Evolutionary conservation across 768 basidiomycete species (phyloP), one percentile per base, ranked within the genome.

Genomic region (Phaffia tasmanica): DNA sequence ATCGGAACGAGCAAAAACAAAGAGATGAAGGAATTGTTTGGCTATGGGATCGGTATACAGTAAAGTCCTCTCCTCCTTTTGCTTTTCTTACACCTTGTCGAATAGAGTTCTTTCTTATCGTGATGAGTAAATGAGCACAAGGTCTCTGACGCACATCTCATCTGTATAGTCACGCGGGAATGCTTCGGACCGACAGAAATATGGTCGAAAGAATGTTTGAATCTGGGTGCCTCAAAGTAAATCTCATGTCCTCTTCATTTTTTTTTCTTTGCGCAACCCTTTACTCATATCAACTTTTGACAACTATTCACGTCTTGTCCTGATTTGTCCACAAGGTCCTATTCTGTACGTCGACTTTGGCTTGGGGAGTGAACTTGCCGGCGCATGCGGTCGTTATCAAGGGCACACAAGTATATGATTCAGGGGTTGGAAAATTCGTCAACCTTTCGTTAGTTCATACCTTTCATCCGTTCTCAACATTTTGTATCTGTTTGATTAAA

Each of bases 301-400:
- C 8, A 1, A 30, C 18, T 35, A 15, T 51, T 21, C 23, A 21
- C 54, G 29, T 42, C 8, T 5, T 8, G 27, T 5, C 55, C 35
- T 58, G 35, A 25, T 42, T 48, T 42, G 7, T 49, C 51, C 50
- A 30, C 27, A 72, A 95, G 93, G 93, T 99, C 60, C 80, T 99
- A 21, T 95, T 90, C 76, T 99, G 95, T 79, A 99, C 95, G 1
- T 90, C 95, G 6, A 99, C 95, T 2, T 81, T 99, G 53, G 95
- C 95, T 5, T 99, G 95, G 95, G 95, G 95, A 77, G 95, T 99
- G 71, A 99, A 99, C 76, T 79, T 99, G 70, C 95, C 95, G 46
- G 95, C 95, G 21, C 94, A 98, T 77, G 95, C 95, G 89, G 93
- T 95, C 63, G 78, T 95, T 70, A 97, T 95, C 79, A 99, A 99